phyloP scores from a whole-genome alignment of 345 rosid genomes.

The Salix arbutifolia region DNA sequence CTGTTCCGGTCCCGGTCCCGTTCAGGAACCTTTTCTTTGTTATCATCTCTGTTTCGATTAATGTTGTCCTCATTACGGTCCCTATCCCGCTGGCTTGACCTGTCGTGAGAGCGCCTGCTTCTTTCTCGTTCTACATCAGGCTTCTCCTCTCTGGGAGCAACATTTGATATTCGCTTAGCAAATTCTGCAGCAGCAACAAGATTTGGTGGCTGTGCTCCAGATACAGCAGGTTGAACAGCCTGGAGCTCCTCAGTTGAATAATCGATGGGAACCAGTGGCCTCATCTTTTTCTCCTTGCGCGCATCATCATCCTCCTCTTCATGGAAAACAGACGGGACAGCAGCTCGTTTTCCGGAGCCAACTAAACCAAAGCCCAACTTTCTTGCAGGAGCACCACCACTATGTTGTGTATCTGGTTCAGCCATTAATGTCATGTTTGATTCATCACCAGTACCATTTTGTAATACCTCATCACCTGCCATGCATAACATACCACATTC shows the following conservation, averaged over 20 bases:
- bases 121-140: slow-evolving; percentile 68
- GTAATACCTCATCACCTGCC: slow-evolving; percentile 46
- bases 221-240: slow-evolving; percentile 53
- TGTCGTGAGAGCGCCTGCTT: slow-evolving; percentile 68
- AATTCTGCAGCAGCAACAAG: slow-evolving; percentile 93
- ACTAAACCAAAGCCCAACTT: slow-evolving; percentile 95
- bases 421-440: slow-evolving; percentile 31
- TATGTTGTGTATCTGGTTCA: slow-evolving; percentile 49
- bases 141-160: slow-evolving; percentile 64
- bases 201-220: slow-evolving; percentile 67
- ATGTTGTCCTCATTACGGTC: slow-evolving; percentile 46
- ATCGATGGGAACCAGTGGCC: slow-evolving; percentile 96
- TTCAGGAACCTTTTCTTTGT: slow-evolving; percentile 43
- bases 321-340: slow-evolving; percentile 88
- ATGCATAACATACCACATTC: slow-evolving; percentile 6
- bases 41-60: slow-evolving; percentile 48
- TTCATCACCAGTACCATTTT: slow-evolving; percentile 55
- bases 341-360: slow-evolving; percentile 83
- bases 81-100: slow-evolving; percentile 61
- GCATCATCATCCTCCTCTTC: slow-evolving; percentile 95
- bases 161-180: slow-evolving; percentile 78
- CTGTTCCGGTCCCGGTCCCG: slow-evolving; percentile 50
- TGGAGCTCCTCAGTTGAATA: slow-evolving; percentile 90
- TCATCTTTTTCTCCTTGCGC: slow-evolving; percentile 78
- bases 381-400: slow-evolving; percentile 54